Percentiles rank a stretch among this genome's conserved stretches.
phyloP scores from a whole-genome alignment of 192 early-diverging fungal genomes.

The Pilobolus umbonatus region DNA sequence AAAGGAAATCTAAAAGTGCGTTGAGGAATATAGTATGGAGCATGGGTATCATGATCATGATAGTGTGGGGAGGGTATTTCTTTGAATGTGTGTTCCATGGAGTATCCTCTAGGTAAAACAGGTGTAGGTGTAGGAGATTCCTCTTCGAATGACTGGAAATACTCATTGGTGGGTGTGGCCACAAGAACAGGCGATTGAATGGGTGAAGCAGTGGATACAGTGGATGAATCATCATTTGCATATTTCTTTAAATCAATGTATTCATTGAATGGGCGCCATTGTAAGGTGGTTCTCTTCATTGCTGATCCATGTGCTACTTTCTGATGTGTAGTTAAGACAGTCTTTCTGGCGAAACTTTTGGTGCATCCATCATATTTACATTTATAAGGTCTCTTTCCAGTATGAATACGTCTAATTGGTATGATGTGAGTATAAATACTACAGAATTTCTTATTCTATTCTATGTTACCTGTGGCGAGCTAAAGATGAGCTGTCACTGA shows the following conservation, averaged over 20 bases:
- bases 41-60: no score
- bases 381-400: constrained; percentile 37
- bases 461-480: constrained; percentile 61
- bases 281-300: constrained; percentile 13
- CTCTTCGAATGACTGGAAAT: no score
- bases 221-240: not conserved
- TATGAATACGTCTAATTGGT: constrained; percentile 33
- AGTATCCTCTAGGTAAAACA: not conserved
- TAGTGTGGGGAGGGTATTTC: not conserved
- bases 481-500: constrained; percentile 74
- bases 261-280: constrained; percentile 35
- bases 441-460: no score
- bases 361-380: constrained; percentile 27
- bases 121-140: constrained; percentile 1
- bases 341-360: constrained; percentile 50
- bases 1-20: no score
- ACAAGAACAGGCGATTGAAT: no score
- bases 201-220: no score
- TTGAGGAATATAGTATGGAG: no score
- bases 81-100: constrained; percentile 12
- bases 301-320: constrained; percentile 20
- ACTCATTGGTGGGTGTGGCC: no score
- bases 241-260: no score
- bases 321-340: constrained; percentile 44
- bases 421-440: not conserved